phyloP scores from a whole-genome alignment of 306 rosid genomes.

The Crataegus laevigata region DNA sequence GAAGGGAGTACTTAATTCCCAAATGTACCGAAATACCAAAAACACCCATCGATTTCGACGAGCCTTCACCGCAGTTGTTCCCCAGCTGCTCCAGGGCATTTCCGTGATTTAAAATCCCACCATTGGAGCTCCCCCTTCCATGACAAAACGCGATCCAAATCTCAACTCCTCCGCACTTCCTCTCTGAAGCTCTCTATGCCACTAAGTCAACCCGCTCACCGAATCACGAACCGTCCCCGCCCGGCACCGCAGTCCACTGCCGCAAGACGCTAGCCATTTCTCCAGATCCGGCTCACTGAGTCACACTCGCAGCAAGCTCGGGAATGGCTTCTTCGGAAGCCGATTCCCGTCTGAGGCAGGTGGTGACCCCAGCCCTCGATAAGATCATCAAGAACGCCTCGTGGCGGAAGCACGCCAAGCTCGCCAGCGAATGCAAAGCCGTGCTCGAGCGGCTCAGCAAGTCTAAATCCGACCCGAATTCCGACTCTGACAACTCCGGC shows the following conservation, averaged over 20 bases:
- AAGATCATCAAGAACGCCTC: conserved; percentile 85
- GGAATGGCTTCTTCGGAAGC: conserved; percentile 99
- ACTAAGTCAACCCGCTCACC: conserved; percentile 38
- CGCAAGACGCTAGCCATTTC: conserved; percentile 9
- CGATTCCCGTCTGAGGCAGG: conserved; percentile 95
- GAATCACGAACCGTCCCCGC: neutral
- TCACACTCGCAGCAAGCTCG: conserved; percentile 35
- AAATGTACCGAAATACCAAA: conserved; percentile 1
- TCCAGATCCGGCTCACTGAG: conserved; percentile 39
- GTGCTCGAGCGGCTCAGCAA: conserved; percentile 54
- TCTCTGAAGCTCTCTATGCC: conserved; percentile 11
- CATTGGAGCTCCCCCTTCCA: neutral
- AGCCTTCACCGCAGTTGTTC: neutral
- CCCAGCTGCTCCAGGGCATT: neutral
- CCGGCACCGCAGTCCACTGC: neutral
- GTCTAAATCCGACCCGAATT: conserved; percentile 22
- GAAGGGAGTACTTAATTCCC: conserved; percentile 11
- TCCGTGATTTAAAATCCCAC: neutral
- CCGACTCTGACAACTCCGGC: conserved; percentile 40
- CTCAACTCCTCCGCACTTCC: conserved; percentile 7
- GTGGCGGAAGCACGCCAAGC: conserved; percentile 91
- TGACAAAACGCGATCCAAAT: conserved; percentile 27
- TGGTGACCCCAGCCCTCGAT: conserved; percentile 78
- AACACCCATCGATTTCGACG: neutral
- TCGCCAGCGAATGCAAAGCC: conserved; percentile 88